Base-by-base conservation (phyloP, 768 basidiomycete genomes). In the Chalciporus pseudorubinellus region DNA sequence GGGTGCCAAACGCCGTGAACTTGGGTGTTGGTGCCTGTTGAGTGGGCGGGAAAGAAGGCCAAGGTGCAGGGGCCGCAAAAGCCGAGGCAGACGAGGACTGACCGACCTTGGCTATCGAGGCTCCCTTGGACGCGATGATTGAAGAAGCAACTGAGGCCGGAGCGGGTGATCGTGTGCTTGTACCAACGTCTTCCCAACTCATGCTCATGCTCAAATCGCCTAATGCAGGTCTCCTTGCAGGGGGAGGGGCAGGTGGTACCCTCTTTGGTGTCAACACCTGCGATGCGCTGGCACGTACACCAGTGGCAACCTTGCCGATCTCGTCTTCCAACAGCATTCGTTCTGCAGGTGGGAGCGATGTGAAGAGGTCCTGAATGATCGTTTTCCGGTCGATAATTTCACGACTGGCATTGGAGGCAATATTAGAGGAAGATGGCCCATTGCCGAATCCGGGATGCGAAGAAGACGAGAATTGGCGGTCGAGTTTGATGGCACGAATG, bases 401-500 rank as follows among this genome's bases (percentile, higher is more conserved):
- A 70, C 2, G 67, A 34, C 42, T 62, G 16, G 63, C 57, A 55
- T 77, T 56, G 44, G 60, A 70, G 59, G 39, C 70, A 9, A 34
- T 38, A n/a, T 5, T 39, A 3, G 64, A 44, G n/a, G 55, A 38
- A 5, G 58, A 46, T 20, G 48, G 1, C 5, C 48, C 58, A 31
- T 29, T 40, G 7, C 43, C 50, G 3, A 58, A 44, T 39, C 68
- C 48, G 22, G 76, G 67, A 39, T 73, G 53, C 6, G 76, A 72
- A n/a, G 71, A 62, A 10, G 74, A 67, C 36, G 75, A 66, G 57
- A 89, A 84, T 58, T 79, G 74, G 44, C 81, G 79, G 65, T 92
- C 89, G 39, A 89, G 74, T 69, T 84, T 85, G 62, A 92, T 80
- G 9, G 89, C 91, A n/a, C 83, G 81, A 0, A 77, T 69, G 59